Evolutionary conservation across 768 basidiomycete species (phyloP), one percentile per base, ranked within the genome.

Genomic region (Lyophyllum decastes): DNA sequence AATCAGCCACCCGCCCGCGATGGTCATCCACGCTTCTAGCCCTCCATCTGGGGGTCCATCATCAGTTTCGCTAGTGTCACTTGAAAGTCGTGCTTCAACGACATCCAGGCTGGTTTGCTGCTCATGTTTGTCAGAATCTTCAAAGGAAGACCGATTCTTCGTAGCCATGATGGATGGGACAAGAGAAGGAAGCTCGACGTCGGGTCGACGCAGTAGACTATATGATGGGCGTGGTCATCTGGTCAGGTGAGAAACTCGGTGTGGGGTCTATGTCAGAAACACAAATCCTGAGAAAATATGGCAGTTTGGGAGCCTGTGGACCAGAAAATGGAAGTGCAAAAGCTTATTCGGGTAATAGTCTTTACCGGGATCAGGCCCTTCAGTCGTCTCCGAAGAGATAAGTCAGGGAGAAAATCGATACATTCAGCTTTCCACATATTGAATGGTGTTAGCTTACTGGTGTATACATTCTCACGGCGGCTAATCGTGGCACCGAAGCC

Each of bases 1-100:
- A 11, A 63, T 22, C 11, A 63, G 54, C 60, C 62, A 61, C 25
- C 62, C 59, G 16, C 62, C 62, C 16, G 27, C 19, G 2, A 63
- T 58, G 11, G 62, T 61, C 49, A 58, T 41, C 62, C 60, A 63
- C 10, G 59, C 62, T 12, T 56, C 51, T 5, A 58, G 10, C 19
- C 62, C 62, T 10, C 57, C 59, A 46, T 63, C 57, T 1, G 43
- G 57, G 4, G 54, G 56, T 9, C 34, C 51, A 27, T 19, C 33
- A 17, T 59, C 35, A 7, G 40, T 26, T 24, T 30, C 30, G 12
- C 21, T 24, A 11, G 7, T 2, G 3, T 34, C 24, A 41, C 5
- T 45, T 21, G 35, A 38, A 17, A 4, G 35, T 12, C 16, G 35
- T 11, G 14, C 16, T 16, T 38, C 35, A 16, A 12, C 35, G 3